phyloP scores from a whole-genome alignment of 441 rosid genomes.

The Daphne laureola region DNA sequence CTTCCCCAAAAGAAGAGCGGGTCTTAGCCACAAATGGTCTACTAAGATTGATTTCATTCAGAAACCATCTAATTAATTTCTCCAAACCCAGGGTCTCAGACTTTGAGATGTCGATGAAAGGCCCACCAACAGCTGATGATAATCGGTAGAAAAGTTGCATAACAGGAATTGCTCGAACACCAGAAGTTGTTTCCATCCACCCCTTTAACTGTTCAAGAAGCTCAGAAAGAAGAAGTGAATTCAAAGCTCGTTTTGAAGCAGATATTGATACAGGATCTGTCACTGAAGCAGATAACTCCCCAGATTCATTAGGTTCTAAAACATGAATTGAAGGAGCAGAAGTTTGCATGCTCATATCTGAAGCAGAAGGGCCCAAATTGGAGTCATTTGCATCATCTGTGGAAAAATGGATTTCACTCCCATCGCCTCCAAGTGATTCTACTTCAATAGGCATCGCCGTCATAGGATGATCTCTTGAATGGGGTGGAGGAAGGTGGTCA shows the following conservation, averaged over 20 bases:
- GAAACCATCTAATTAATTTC: constrained; percentile 86
- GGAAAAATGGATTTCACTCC: constrained; percentile 79
- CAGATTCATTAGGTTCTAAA: constrained; percentile 87
- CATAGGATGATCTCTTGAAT: constrained; percentile 97
- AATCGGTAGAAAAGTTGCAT: constrained; percentile 98
- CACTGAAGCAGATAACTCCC: constrained; percentile 75
- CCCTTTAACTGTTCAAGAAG: constrained; percentile 93
- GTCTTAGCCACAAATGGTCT: constrained; percentile 66
- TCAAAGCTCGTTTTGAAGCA: constrained; percentile 93
- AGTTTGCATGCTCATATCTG: constrained; percentile 42
- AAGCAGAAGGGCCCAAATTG: constrained; percentile 41
- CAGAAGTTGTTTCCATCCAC: constrained; percentile 93
- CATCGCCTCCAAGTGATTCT: constrained; percentile 87
- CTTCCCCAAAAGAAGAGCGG: constrained; percentile 89
- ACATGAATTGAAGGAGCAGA: constrained; percentile 94
- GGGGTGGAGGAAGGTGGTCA: constrained; percentile 91
- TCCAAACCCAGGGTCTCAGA: constrained; percentile 83
- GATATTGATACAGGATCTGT: constrained; percentile 85
- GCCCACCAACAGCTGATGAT: constrained; percentile 98
- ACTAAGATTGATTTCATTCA: constrained; percentile 76
- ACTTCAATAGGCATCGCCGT: constrained; percentile 95
- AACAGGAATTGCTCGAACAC: constrained; percentile 88
- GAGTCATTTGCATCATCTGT: constrained; percentile 67
- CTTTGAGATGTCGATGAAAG: constrained; percentile 88
- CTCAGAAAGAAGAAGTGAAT: constrained; percentile 92